These are phyloP conservation scores for Fusarium coffeatum DNA, from an alignment of 2,329 filamentous ascomycete genomes.

Conservation along the genomic window DNA sequence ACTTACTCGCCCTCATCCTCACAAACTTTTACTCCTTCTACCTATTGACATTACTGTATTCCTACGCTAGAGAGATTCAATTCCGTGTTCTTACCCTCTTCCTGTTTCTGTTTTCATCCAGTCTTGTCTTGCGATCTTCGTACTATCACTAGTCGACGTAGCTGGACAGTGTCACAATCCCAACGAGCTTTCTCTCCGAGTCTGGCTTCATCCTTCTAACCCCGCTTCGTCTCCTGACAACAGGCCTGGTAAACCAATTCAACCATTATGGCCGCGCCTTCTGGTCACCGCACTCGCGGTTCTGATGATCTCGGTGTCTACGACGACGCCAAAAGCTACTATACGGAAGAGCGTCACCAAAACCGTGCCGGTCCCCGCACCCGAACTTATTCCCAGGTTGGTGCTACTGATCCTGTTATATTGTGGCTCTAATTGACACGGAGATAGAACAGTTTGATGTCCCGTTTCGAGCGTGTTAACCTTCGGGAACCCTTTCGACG, in stretches of 20 bases:
- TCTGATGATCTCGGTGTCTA: constrained; percentile 64
- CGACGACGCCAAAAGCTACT: constrained; percentile 70
- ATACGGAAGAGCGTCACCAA: constrained; percentile 66
- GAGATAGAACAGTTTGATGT: constrained; percentile 63
- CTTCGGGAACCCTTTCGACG: constrained; percentile 67
- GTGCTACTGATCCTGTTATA: constrained; percentile 8
- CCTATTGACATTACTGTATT: constrained; percentile 32
- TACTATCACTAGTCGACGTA: constrained; percentile 24
- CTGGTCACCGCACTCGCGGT: constrained; percentile 48
- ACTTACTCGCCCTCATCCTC: constrained; percentile 26
- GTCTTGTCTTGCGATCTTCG: background rate
- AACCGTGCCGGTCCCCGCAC: constrained; percentile 62
- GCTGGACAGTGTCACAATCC: constrained; percentile 23
- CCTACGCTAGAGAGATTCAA: constrained; percentile 30
- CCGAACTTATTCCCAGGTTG: constrained; percentile 68
- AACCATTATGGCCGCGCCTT: constrained; percentile 46
- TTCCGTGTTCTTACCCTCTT: constrained; percentile 18
- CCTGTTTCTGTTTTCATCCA: background rate
- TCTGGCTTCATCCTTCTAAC: constrained; percentile 3
- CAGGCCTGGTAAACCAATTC: constrained; percentile 10
- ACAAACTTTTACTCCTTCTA: constrained; percentile 27
- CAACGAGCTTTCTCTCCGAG: background rate
- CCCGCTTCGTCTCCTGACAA: constrained; percentile 16
- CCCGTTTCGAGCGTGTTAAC: constrained; percentile 64
- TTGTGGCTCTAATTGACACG: constrained; percentile 45